phyloP scores from a whole-genome alignment of 768 basidiomycete species.

The Pisolithus orientalis region DNA sequence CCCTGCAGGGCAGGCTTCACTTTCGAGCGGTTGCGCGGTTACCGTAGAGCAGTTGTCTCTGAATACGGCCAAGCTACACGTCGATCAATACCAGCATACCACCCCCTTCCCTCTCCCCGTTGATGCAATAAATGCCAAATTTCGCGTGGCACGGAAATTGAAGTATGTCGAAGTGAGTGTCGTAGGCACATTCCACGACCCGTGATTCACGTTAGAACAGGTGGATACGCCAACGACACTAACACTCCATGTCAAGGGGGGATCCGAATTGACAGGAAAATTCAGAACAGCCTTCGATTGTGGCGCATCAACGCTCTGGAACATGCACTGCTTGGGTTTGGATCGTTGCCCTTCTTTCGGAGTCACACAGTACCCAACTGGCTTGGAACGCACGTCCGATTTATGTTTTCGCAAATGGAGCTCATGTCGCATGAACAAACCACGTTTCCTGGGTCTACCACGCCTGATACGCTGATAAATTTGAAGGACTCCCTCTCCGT shows the following conservation, averaged over 20 bases:
- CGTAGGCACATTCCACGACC: background rate
- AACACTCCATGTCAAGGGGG: constrained; percentile 13
- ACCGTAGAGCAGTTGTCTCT: constrained; percentile 9
- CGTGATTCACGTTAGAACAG: constrained; percentile 10
- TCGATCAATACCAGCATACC: constrained; percentile 16
- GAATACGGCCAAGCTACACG: constrained; percentile 2
- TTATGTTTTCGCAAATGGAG: constrained; percentile 30
- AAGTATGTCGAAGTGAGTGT: constrained; percentile 35
- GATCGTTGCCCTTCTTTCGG: constrained; percentile 22
- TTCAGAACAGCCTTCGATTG: constrained; percentile 22
- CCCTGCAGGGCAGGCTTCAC: constrained; percentile 10
- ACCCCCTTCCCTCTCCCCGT: constrained; percentile 42
- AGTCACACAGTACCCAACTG: constrained; percentile 19
- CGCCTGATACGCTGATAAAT: constrained; percentile 20
- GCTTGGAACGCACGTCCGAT: constrained; percentile 27
- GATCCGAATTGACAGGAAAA: constrained; percentile 13
- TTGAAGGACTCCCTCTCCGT: constrained; percentile 30
- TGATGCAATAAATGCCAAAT: constrained; percentile 27
- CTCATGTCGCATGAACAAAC: background rate
- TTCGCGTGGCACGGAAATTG: constrained; percentile 50
- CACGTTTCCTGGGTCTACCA: background rate
- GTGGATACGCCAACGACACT: constrained; percentile 14
- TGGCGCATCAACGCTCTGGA: constrained; percentile 22
- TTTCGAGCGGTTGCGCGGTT: constrained; percentile 15
- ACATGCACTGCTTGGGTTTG: constrained; percentile 35